phyloP scores from a whole-genome alignment of 73 alveolate species.

The Uronychia setigera region DNA sequence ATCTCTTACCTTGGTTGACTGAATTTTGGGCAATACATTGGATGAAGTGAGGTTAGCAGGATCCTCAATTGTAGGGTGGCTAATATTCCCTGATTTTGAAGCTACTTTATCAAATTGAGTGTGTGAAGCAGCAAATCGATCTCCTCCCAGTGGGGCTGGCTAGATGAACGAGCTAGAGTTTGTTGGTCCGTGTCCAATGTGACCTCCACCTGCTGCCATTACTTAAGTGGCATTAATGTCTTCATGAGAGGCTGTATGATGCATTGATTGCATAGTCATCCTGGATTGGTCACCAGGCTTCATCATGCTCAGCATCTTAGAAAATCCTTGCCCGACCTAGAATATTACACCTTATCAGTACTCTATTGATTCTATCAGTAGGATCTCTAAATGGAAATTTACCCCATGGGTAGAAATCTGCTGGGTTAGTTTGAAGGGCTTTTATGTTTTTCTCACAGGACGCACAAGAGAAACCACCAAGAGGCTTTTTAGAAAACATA shows the following conservation, averaged over 20 bases:
- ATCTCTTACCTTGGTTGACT: too few species aligned
- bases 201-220: not conserved
- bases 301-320: slow-evolving; percentile 87
- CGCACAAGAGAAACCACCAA: slow-evolving; percentile 88
- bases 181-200: not conserved
- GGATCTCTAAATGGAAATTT: slow-evolving; percentile 89
- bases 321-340: slow-evolving; percentile 88
- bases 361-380: slow-evolving; percentile 71
- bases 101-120: too few species aligned
- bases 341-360: not conserved
- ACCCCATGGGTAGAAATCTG: slow-evolving; percentile 80
- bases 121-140: too few species aligned
- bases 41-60: too few species aligned
- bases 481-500: slow-evolving; percentile 86
- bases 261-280: not conserved
- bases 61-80: too few species aligned
- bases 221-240: too few species aligned
- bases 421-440: slow-evolving; percentile 69
- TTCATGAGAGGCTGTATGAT: not conserved
- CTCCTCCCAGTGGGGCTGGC: too few species aligned
- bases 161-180: not conserved
- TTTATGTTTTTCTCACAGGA: slow-evolving; percentile 86
- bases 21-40: too few species aligned
- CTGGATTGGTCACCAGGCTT: slow-evolving; percentile 57
- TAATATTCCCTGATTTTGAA: too few species aligned